Evolutionary conservation across 78 protist species (phyloP), one percentile per base, ranked within the genome.

Genomic region (Emiliania huxleyi): DNA sequence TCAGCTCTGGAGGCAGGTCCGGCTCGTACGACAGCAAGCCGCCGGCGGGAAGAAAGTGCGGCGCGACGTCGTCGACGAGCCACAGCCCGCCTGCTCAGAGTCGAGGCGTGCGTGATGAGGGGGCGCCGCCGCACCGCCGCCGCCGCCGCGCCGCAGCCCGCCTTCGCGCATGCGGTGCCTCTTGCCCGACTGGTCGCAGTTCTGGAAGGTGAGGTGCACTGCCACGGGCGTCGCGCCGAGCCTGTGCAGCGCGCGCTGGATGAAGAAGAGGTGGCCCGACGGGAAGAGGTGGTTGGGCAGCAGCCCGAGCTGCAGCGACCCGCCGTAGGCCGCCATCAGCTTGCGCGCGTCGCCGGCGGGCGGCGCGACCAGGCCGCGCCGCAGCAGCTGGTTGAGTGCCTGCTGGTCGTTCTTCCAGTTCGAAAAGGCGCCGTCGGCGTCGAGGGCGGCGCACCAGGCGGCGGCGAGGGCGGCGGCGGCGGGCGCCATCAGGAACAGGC

Each of bases 371-470:
- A 56, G 35, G 37, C 87, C 87, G 0, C 87, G 87, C 12, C 87
- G 48, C 0, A 77, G 29, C 15, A 77, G 19, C 87, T 19, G 33
- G 87, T 77, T 77, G 48, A 77, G 49, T 8, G 48, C 48, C 46
- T 40, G 49, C 52, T 77, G 87, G 87, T 77, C 87, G 23, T 77
- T 77, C 46, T 25, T 77, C 87, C 87, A 77, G 49, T 77, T 77
- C 0, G 48, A 4, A 15, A 77, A 77, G 37, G 87, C 87, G 49
- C 3, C 29, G 48, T 18, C 87, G 35, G 44, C 44, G n/a, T 18
- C 87, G 46, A 38, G 48, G n/a, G 87, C 29, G 4, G 12, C 49
- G 0, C 15, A 0, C 48, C 43, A 42, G n/a, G 37, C 87, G 38
- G 26, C 48, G 12, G 87, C 87, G 87, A 38, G 48, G 48, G 23